Conservation (phyloP, 1,284 basidiomycete genomes). For the Leccinum pachyderme region DNA sequence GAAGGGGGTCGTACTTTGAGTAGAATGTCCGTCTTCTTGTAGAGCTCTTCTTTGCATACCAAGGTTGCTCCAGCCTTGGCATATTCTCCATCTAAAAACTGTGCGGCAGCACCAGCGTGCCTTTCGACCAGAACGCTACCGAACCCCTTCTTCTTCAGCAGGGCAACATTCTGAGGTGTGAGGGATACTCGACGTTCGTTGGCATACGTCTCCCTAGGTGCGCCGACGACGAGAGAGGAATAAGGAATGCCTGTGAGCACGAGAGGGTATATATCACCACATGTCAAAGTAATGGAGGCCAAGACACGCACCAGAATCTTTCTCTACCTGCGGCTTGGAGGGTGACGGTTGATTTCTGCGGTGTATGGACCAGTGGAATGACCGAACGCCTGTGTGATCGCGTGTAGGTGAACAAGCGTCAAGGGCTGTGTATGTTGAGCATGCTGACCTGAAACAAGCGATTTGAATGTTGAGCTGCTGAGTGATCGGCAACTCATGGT, state of each 20-base stretch:
- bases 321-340: conserved; percentile 17
- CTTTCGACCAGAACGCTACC: conserved; percentile 66
- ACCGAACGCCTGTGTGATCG: conserved; percentile 25
- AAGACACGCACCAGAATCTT: conserved; percentile 25
- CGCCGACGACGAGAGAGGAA: conserved; percentile 70
- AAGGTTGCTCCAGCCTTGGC: conserved; percentile 74
- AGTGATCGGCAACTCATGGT: conserved; percentile 23
- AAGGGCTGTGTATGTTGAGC: not conserved
- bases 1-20: conserved; percentile 80
- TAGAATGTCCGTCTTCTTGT: conserved; percentile 66
- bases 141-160: conserved; percentile 82
- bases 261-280: conserved; percentile 1
- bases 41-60: conserved; percentile 63
- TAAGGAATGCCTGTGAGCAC: conserved; percentile 57
- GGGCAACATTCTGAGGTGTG: conserved; percentile 71
- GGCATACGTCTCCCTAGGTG: conserved; percentile 72
- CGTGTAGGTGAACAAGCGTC: conserved; percentile 3
- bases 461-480: conserved; percentile 15
- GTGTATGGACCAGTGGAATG: conserved; percentile 32
- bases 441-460: conserved; percentile 25
- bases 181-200: conserved; percentile 77
- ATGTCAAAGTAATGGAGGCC: not conserved
- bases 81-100: conserved; percentile 80
- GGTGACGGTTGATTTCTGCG: conserved; percentile 19
- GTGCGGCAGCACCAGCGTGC: conserved; percentile 67